A percentile compares a stretch with the other conserved stretches of the same genome.
phyloP scores from a whole-genome alignment of 1,139 yeast species.

The Chernovozyma aurita region DNA sequence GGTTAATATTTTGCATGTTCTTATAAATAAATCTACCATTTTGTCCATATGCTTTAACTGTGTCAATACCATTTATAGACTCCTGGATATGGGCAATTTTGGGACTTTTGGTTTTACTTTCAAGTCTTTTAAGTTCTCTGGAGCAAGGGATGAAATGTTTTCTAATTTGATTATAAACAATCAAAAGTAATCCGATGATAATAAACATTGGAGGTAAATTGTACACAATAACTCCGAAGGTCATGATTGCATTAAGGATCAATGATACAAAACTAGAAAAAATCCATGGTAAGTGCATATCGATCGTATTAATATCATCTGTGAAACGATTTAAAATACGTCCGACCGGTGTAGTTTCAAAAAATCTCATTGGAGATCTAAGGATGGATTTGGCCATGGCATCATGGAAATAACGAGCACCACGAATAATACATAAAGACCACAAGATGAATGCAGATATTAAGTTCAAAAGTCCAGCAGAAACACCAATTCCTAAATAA shows the following conservation, averaged over 20 bases:
- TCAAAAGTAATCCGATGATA: conserved; percentile 15
- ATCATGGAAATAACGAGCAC: conserved; percentile 22
- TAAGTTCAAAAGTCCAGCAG: conserved; percentile 20
- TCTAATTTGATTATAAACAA: conserved; percentile 21
- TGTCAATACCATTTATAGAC: conserved; percentile 27
- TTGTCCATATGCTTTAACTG: conserved; percentile 24
- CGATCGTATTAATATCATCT: conserved; percentile 23
- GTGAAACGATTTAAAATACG: conserved; percentile 28
- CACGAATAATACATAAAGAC: conserved; percentile 23
- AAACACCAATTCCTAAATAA: conserved; percentile 19
- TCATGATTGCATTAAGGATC: conserved; percentile 12
- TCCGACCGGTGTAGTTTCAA: conserved; percentile 30
- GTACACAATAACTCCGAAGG: conserved; percentile 19
- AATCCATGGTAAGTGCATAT: conserved; percentile 23
- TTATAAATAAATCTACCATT: conserved; percentile 18
- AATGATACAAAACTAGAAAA: conserved; percentile 15
- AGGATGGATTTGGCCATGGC: conserved; percentile 23
- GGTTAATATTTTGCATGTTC: conserved; percentile 14
- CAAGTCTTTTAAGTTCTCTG: conserved; percentile 24
- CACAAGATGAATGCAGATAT: conserved; percentile 21
- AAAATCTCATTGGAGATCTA: conserved; percentile 28
- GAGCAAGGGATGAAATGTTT: conserved; percentile 21
- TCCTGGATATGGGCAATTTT: conserved; percentile 26
- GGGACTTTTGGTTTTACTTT: conserved; percentile 21
- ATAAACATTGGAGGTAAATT: conserved; percentile 23